Conservation (phyloP, 352 stramenopile species). For the Globisporangium orthogonon region DNA sequence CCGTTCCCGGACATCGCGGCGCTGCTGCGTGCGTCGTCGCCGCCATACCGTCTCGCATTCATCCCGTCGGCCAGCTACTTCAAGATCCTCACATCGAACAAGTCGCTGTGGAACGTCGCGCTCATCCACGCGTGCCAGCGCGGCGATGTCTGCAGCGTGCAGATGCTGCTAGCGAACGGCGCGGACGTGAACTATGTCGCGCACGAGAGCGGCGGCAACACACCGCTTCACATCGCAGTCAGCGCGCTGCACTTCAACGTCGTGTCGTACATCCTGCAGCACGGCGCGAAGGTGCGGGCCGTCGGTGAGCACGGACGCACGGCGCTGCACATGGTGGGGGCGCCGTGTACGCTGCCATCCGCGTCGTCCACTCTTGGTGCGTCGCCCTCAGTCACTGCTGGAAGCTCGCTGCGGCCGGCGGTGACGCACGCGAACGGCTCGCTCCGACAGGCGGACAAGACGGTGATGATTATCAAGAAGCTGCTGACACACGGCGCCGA, state of each 20-base stretch:
- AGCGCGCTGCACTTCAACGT: slow-evolving; percentile 82
- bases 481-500: slow-evolving; percentile 62
- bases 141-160: slow-evolving; percentile 75
- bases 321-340: slow-evolving; percentile 74
- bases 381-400: background rate
- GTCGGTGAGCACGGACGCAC: slow-evolving; percentile 64
- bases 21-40: slow-evolving; percentile 55
- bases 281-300: slow-evolving; percentile 73
- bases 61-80: slow-evolving; percentile 84
- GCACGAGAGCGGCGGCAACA: slow-evolving; percentile 74
- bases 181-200: slow-evolving; percentile 87
- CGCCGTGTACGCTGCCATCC: slow-evolving; percentile 54
- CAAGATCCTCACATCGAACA: slow-evolving; percentile 84
- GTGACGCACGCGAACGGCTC: slow-evolving; percentile 15
- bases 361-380: slow-evolving; percentile 23
- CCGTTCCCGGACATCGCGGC: slow-evolving; percentile 66
- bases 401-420: slow-evolving; percentile 13
- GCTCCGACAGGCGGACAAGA: slow-evolving; percentile 44
- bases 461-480: slow-evolving; percentile 80
- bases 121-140: slow-evolving; percentile 82
- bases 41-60: slow-evolving; percentile 75
- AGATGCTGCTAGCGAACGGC: slow-evolving; percentile 85
- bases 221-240: slow-evolving; percentile 72
- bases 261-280: slow-evolving; percentile 83
- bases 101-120: slow-evolving; percentile 87